Evolutionary conservation across 306 rosid species (phyloP).

Genomic region (Prunus mira): DNA sequence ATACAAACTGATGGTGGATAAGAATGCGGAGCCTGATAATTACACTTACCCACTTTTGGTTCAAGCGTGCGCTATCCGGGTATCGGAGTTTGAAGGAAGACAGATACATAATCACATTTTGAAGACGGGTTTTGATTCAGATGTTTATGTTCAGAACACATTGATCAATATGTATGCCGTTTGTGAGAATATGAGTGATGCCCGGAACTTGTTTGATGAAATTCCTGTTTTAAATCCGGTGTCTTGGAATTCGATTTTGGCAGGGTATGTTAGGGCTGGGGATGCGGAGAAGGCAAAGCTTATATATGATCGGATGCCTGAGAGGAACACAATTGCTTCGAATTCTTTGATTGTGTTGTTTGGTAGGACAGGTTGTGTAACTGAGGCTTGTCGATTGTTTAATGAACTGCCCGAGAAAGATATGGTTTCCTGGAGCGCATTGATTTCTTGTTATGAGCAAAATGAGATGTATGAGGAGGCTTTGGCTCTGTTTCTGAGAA

Average conservation of each 20-base stretch:
- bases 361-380: slow-evolving; percentile 47
- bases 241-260: slow-evolving; percentile 77
- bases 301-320: slow-evolving; percentile 50
- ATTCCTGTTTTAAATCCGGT: slow-evolving; percentile 61
- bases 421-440: slow-evolving; percentile 80
- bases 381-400: slow-evolving; percentile 46
- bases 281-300: slow-evolving; percentile 41
- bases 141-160: slow-evolving; percentile 66
- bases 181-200: slow-evolving; percentile 53
- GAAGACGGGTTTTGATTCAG: slow-evolving; percentile 51
- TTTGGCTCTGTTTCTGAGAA: slow-evolving; percentile 49
- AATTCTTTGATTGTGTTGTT: slow-evolving; percentile 68
- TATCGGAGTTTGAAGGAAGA: slow-evolving; percentile 49
- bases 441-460: slow-evolving; percentile 71
- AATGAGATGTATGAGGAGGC: slow-evolving; percentile 62
- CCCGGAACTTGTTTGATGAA: slow-evolving; percentile 63
- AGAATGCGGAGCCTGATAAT: slow-evolving; percentile 33
- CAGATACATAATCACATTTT: slow-evolving; percentile 55
- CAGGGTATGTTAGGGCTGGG: slow-evolving; percentile 59
- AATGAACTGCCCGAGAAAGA: slow-evolving; percentile 45
- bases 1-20: slow-evolving; percentile 36
- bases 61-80: slow-evolving; percentile 54
- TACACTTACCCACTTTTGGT: slow-evolving; percentile 67
- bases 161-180: slow-evolving; percentile 60
- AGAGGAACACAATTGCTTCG: slow-evolving; percentile 55